Percentiles rank a stretch among this genome's conserved stretches.
These are phyloP conservation scores for Shiraia sp. DNA, from an alignment of 2,329 filamentous ascomycete genomes.

Conservation along the genomic window DNA sequence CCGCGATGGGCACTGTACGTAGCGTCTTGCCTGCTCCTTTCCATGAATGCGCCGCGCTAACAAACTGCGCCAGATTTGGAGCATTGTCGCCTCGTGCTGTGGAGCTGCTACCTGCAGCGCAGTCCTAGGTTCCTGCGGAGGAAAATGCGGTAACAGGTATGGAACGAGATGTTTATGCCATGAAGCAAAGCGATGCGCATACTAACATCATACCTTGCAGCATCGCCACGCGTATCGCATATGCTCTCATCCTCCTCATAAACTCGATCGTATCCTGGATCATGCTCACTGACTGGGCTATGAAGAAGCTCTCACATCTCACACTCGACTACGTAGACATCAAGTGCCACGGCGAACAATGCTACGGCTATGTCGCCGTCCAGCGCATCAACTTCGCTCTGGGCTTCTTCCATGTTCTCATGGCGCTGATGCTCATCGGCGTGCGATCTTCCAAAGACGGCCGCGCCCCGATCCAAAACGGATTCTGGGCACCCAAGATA, in stretches of 20 bases:
- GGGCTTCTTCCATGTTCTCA: constrained; percentile 86
- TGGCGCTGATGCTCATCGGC: constrained; percentile 82
- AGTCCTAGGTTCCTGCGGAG: constrained; percentile 88
- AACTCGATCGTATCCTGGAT: constrained; percentile 99
- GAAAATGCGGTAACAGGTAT: constrained; percentile 91
- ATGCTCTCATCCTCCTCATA: constrained; percentile 89
- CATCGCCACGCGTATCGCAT: constrained; percentile 95
- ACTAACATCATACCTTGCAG: constrained; percentile 50
- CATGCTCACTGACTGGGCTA: constrained; percentile 98
- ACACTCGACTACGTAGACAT: constrained; percentile 97
- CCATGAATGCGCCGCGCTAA: constrained; percentile 24
- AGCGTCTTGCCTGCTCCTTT: not conserved
- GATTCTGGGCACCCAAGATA: constrained; percentile 98
- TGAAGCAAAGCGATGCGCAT: not conserved
- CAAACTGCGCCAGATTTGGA: constrained; percentile 62
- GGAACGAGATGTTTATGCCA: not conserved
- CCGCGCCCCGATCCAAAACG: constrained; percentile 88
- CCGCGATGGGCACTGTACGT: constrained; percentile 82
- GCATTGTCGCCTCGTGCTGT: constrained; percentile 86
- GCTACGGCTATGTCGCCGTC: constrained; percentile 93
- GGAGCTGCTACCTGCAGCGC: constrained; percentile 96
- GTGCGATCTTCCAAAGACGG: constrained; percentile 86
- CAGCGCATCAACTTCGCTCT: constrained; percentile 98
- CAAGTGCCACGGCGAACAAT: constrained; percentile 83
- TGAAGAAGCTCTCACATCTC: constrained; percentile 90